Evolutionary conservation across 495 filamentous ascomycete species (phyloP).

Genomic region (Penicillium mononematosum): DNA sequence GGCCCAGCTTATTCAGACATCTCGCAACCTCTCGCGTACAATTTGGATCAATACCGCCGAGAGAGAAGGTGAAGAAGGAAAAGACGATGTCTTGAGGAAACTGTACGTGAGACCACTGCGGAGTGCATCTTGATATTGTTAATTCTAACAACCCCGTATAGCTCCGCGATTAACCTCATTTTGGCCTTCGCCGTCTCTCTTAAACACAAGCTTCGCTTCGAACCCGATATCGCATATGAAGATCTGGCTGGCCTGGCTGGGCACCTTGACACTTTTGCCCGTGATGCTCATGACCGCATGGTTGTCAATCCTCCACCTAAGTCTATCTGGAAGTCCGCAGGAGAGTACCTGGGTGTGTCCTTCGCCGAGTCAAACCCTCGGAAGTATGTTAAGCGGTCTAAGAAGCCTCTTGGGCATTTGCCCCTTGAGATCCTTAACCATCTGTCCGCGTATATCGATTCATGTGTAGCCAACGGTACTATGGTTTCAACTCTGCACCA

Average conservation of each 20-base stretch:
- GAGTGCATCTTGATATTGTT: background rate
- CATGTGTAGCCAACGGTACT: constrained; percentile 53
- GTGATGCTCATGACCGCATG: constrained; percentile 57
- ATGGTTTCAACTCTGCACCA: constrained; percentile 50
- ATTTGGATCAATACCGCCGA: constrained; percentile 77
- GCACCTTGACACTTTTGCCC: constrained; percentile 59
- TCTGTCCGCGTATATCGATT: constrained; percentile 63
- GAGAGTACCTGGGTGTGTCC: constrained; percentile 68
- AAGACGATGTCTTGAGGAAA: constrained; percentile 71
- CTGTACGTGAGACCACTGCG: constrained; percentile 37
- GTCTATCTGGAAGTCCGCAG: constrained; percentile 58
- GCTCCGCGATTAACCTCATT: constrained; percentile 76
- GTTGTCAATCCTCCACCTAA: constrained; percentile 42
- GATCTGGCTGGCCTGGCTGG: constrained; percentile 52
- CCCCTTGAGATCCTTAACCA: constrained; percentile 77
- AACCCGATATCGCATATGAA: constrained; percentile 75
- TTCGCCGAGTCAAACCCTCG: constrained; percentile 71
- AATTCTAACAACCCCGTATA: constrained; percentile 24
- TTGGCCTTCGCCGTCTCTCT: constrained; percentile 73
- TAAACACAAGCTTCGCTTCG: constrained; percentile 86
- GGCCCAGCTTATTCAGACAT: constrained; percentile 68
- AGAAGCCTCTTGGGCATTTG: constrained; percentile 66
- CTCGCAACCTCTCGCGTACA: constrained; percentile 70
- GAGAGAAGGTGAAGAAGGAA: constrained; percentile 58
- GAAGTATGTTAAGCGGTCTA: constrained; percentile 66